Base-by-base conservation (phyloP, 2,329 filamentous ascomycete species). In the Ustulina deusta region DNA sequence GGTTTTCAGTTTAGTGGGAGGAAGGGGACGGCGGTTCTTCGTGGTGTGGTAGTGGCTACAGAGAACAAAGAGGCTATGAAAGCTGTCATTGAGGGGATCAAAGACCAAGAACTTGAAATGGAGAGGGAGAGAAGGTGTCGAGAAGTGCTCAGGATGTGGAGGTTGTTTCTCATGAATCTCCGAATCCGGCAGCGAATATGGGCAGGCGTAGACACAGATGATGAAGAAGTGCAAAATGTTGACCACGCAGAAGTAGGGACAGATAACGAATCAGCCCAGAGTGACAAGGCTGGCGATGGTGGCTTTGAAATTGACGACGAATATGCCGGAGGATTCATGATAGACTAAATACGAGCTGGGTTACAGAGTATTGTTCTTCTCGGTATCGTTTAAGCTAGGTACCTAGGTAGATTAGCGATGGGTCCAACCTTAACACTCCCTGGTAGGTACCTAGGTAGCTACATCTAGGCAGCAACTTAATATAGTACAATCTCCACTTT, bases 1-100 rank as follows among this genome's bases (percentile, higher is more conserved):
- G 95, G 95, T 0, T 99, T 98, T 75, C 86, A 91, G 42, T 99
- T 98, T 81, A 90, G 89, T 75, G 94, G 94, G 0, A 88, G 93
- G 2, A 90, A 93, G 63, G 95, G 95, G 17, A 97, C 93, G 2
- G 94, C 96, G 1, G 86, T 97, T 2, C 81, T 96, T 1, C 86
- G 88, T 42, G 96, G 96, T 1, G 87, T 91, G 0, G 89, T 99
- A 0, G 89, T 97, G 0, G 91, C 94, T 0, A 77, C 80, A 17
- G 91, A 95, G 77, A 88, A 90, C 68, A 85, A 83, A 7, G 92
- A 94, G 63, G 94, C 91, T 0, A 84, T 97, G 0, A 81, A 87
- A 65, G 89, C 88, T 4, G 90, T 93, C 0, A 84, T 97, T 20
- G 82, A 83, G 13, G 91, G 89, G 0, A 81, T 98, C 54, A 84